Conservation (phyloP, 805 yeast genomes). For the Priceomyces carsonii region DNA sequence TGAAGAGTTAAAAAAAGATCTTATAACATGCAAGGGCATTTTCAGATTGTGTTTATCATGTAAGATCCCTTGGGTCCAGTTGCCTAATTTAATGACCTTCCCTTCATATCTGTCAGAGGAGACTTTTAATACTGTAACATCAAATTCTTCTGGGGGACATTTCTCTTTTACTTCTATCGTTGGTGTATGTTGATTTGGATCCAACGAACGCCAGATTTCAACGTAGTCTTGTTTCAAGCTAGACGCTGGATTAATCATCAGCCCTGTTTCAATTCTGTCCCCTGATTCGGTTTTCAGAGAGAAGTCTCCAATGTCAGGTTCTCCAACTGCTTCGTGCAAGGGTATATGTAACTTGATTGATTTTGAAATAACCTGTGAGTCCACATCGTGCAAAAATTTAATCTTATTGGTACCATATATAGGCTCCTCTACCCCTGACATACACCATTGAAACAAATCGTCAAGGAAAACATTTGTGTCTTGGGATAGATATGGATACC, state of each 20-base stretch:
- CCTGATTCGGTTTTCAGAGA: conserved; percentile 34
- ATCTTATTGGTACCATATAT: conserved; percentile 35
- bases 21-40: conserved; percentile 28
- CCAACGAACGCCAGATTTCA: conserved; percentile 57
- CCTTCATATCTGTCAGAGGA: conserved; percentile 35
- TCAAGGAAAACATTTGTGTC: conserved; percentile 14
- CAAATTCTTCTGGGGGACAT: conserved; percentile 4
- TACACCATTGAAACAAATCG: conserved; percentile 55
- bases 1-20: conserved; percentile 18
- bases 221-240: conserved; percentile 44
- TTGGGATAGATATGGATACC: conserved; percentile 14
- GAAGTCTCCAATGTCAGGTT: conserved; percentile 50
- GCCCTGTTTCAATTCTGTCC: conserved; percentile 51
- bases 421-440: conserved; percentile 50
- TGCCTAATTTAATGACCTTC: conserved; percentile 47
- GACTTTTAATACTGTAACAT: conserved; percentile 23
- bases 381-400: conserved; percentile 44
- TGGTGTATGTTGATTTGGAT: conserved; percentile 36
- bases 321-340: conserved; percentile 22
- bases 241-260: conserved; percentile 47
- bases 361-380: conserved; percentile 36
- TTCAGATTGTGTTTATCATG: conserved; percentile 21
- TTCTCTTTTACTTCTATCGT: conserved; percentile 23
- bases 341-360: conserved; percentile 32
- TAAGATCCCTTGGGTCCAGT: conserved; percentile 53